Percentiles rank a stretch among this genome's conserved stretches.
These are phyloP conservation scores for Termitomyces sp. DNA, from an alignment of 768 basidiomycete genomes.

Conservation along the genomic window DNA sequence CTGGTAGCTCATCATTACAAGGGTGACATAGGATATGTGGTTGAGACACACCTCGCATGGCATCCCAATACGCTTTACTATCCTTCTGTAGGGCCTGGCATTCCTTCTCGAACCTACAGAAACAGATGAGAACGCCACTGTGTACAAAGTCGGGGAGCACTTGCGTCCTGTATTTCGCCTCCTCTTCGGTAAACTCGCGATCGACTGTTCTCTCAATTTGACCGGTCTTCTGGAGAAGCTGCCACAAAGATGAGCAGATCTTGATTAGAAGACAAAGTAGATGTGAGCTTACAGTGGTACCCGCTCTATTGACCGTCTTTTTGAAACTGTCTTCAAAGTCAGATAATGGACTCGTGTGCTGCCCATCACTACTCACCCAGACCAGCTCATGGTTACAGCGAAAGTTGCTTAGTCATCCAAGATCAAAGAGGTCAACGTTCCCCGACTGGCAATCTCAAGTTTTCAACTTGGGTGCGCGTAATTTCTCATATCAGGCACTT, in stretches of 20 bases:
- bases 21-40: background rate
- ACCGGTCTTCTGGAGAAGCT: slow-evolving; percentile 97
- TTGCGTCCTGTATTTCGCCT: slow-evolving; percentile 85
- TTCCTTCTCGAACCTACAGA: slow-evolving; percentile 94
- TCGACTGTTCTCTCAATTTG: slow-evolving; percentile 96
- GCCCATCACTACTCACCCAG: slow-evolving; percentile 16
- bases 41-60: slow-evolving; percentile 72
- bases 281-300: slow-evolving; percentile 66
- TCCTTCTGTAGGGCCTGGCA: slow-evolving; percentile 90
- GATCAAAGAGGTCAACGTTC: background rate
- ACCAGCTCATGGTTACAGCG: slow-evolving; percentile 23
- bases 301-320: slow-evolving; percentile 88
- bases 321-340: slow-evolving; percentile 59
- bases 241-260: slow-evolving; percentile 13
- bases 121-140: slow-evolving; percentile 1
- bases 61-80: slow-evolving; percentile 90
- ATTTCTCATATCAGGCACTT: background rate
- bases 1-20: slow-evolving; percentile 32
- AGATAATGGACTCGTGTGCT: background rate
- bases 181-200: slow-evolving; percentile 89
- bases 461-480: background rate
- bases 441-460: background rate
- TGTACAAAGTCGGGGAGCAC: slow-evolving; percentile 22
- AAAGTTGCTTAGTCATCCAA: slow-evolving; percentile 12
- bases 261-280: slow-evolving; percentile 4